Base-by-base conservation (phyloP, 2,329 filamentous ascomycete genomes). In the Penicillium freii region DNA sequence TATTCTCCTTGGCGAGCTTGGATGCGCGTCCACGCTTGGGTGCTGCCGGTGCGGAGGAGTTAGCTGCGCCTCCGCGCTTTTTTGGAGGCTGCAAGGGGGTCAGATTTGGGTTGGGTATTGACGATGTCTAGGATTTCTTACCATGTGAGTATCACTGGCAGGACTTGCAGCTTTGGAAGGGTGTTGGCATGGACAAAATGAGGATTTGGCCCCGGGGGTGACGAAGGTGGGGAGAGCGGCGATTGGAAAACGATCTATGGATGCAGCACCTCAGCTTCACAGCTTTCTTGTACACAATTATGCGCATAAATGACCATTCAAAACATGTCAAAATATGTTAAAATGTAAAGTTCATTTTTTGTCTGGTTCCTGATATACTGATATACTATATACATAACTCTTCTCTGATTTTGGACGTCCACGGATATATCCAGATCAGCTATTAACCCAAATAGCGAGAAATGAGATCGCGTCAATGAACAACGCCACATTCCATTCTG, bases 1-100 rank as follows among this genome's bases (percentile, higher is more conserved):
- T 88, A 82, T 97, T 87, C 71, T 96, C 91, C 77, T 92, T 93
- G 31, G 93, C 93, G 67, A 97, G 90, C 74, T 92, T 95, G 58
- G 92, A 96, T 69, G 86, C 86, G 61, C 89, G 88, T 54, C 69
- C 60, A 64, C 72, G 74, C 61, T 71, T 76, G 11, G 70, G 68
- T 54, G 64, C 68, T n/a, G 71, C 62, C 56, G 65, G 49, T 33
- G 68, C 52, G 55, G 71, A 65, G 57, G 72, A 64, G 60, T 62
- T 60, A 54, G 68, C 48, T 52, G 66, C 54, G 50, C 67, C 67
- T 62, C 66, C 62, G 61, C 73, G 72, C 61, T 72, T 75, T 62
- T 73, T 76, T 55, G 71, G 73, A 58, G 68, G 75, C 72, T 76
- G 61, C 49, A 27, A 1, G 23, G 23, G n/a, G 0, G 15, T 39